phyloP scores from a whole-genome alignment of 129 eudicot genomes.

The Artemisia annua region DNA sequence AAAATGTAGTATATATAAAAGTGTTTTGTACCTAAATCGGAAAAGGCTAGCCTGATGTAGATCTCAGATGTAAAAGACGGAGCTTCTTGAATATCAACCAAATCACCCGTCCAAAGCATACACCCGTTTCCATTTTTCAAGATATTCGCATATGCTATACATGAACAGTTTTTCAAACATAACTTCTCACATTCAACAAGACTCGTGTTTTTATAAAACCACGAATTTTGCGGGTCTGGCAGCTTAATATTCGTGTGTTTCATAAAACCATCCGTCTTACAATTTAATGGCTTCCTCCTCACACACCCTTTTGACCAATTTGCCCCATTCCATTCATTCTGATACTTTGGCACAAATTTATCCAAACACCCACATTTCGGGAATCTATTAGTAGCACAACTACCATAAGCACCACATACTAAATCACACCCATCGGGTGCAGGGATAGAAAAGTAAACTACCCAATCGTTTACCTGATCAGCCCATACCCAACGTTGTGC shows the following conservation, averaged over 20 bases:
- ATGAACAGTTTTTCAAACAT: conserved; percentile 52
- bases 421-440: conserved; percentile 44
- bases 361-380: conserved; percentile 53
- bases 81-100: conserved; percentile 44
- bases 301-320: conserved; percentile 64
- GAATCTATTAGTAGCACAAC: conserved; percentile 30
- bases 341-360: conserved; percentile 43
- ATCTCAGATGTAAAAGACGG: conserved; percentile 35
- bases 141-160: conserved; percentile 48
- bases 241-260: conserved; percentile 32
- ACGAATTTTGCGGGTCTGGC: conserved; percentile 38
- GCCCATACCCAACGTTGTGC: conserved; percentile 53
- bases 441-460: conserved; percentile 32
- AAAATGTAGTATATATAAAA: neutral
- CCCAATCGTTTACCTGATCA: conserved; percentile 41
- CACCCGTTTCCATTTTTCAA: conserved; percentile 44
- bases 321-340: conserved; percentile 38
- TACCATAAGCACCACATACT: conserved; percentile 49
- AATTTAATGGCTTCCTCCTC: conserved; percentile 36
- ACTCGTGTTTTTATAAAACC: conserved; percentile 30
- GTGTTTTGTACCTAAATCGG: conserved; percentile 38
- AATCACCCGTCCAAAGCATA: conserved; percentile 43
- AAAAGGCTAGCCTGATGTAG: conserved; percentile 39
- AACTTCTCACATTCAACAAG: conserved; percentile 38
- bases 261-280: conserved; percentile 43